Base-by-base conservation (phyloP, 176 grass and related monocot species). In the Dendrocalamus sinicus region DNA sequence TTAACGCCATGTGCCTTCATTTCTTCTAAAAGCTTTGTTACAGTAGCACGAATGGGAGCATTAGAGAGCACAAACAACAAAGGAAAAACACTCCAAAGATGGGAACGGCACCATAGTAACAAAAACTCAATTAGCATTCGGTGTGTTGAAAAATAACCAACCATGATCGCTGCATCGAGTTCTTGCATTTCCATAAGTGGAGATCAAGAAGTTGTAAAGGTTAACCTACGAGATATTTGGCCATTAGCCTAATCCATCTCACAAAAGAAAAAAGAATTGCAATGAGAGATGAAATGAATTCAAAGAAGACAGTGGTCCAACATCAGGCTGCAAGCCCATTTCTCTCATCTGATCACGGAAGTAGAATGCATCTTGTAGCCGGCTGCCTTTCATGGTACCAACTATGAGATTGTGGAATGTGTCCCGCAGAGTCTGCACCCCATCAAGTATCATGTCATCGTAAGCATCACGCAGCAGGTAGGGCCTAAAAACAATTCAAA, bases 201-300 rank as follows among this genome's bases (percentile, higher is more conserved):
- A 94, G 45, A 95, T 98, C 93, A 98, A 89, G 85, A 95, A 98
- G 75, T 98, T 95, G 96, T 95, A 98, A 17, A 98, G 84, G 89
- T 98, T 95, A 85, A 98, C 96, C 96, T 98, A 85, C 69, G n/a
- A 94, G 91, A 83, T 69, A n/a, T 30, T 84, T 8, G 46, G 30
- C 72, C 68, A 76, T 86, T 62, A 92, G 82, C 70, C 24, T 46
- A 68, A 76, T 22, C 19, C 26, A 74, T 48, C 51, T 57, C 13
- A 32, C 20, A 45, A 74, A 80, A 48, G 10, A 9, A 80, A 75
- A 46, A 76, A 47, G 26, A 67, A 88, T 80, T 11, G 5, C 2
- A 61, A 70, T 3, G 55, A 54, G 73, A 72, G 62, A 84, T 30
- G 23, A 79, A 89, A 19, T n/a, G 12, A 69, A 75, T 73, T 61